A percentile compares a stretch with the other conserved stretches of the same genome.
These are phyloP conservation scores for Coemansia sp. DNA, from an alignment of 192 early-diverging fungal genomes.

Conservation along the genomic window DNA sequence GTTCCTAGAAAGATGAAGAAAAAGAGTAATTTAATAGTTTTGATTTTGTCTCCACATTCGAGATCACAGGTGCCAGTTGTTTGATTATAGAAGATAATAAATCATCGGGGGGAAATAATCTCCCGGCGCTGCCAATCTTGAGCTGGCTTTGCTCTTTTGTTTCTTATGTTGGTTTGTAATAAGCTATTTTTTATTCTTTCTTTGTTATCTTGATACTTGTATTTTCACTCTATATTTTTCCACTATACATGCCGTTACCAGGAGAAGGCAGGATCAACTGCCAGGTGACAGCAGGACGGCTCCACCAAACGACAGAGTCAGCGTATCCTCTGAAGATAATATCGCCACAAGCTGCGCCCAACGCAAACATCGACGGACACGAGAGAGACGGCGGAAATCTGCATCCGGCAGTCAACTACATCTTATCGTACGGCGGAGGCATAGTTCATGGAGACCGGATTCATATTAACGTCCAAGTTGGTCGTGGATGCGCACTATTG, in stretches of 20 bases:
- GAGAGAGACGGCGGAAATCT: neutral
- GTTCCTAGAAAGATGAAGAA: too few relatives aligned
- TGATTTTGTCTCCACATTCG: too few relatives aligned
- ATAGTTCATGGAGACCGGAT: constrained; percentile 70
- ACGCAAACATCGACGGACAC: neutral
- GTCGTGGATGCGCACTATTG: constrained; percentile 56
- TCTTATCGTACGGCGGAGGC: constrained; percentile 79
- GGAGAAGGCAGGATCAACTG: constrained; percentile 46
- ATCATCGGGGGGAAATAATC: too few relatives aligned
- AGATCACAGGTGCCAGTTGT: too few relatives aligned
- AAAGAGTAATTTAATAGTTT: too few relatives aligned
- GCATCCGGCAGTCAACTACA: constrained; percentile 53
- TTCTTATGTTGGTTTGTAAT: neutral
- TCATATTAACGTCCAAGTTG: constrained; percentile 56
- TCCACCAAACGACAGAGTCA: constrained; percentile 21
- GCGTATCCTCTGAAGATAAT: constrained; percentile 58
- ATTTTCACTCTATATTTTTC: neutral
- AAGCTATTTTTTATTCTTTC: neutral
- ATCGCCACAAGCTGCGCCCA: constrained; percentile 33
- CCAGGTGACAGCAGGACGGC: constrained; percentile 31
- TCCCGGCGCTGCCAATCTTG: neutral
- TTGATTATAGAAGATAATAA: too few relatives aligned
- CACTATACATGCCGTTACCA: constrained; percentile 22
- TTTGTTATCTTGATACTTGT: neutral
- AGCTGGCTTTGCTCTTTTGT: neutral